phyloP scores from a whole-genome alignment of 805 yeast species.

The Wickerhamomyces subpelliculosus region DNA sequence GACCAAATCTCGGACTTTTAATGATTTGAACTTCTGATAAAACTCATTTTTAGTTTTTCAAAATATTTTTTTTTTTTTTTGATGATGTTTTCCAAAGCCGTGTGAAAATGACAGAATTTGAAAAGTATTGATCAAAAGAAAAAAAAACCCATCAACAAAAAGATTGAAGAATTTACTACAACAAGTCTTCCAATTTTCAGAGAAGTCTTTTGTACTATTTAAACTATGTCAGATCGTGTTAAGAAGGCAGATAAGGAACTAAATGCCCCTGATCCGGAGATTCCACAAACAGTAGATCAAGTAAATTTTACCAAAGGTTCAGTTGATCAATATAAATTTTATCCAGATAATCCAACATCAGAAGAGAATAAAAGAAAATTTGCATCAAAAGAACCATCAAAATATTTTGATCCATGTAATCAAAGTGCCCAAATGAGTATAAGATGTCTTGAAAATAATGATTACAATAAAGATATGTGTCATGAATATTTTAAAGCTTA shows the following conservation, averaged over 20 bases:
- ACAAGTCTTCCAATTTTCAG: no score
- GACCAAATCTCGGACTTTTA: no score
- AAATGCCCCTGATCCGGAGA: constrained; percentile 18
- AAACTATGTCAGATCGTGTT: constrained; percentile 2
- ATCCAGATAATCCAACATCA: constrained; percentile 84
- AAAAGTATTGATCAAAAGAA: no score
- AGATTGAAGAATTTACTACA: no score
- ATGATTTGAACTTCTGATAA: no score
- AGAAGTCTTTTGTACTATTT: no score
- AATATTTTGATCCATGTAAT: constrained; percentile 89
- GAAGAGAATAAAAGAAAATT: constrained; percentile 62
- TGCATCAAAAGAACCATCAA: constrained; percentile 69
- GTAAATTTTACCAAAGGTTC: constrained; percentile 53
- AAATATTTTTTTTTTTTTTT: no score
- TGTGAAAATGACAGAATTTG: no score
- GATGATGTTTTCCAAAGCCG: no score
- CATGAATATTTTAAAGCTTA: constrained; percentile 87
- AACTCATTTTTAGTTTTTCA: no score
- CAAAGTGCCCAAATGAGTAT: constrained; percentile 85
- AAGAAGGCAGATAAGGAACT: constrained; percentile 13
- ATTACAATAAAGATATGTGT: constrained; percentile 61
- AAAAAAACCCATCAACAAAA: no score
- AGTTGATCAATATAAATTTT: constrained; percentile 51
- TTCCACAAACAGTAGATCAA: constrained; percentile 28
- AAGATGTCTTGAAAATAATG: constrained; percentile 73